phyloP scores from a whole-genome alignment of 495 filamentous ascomycete species.

The Penicillium tannophilum region DNA sequence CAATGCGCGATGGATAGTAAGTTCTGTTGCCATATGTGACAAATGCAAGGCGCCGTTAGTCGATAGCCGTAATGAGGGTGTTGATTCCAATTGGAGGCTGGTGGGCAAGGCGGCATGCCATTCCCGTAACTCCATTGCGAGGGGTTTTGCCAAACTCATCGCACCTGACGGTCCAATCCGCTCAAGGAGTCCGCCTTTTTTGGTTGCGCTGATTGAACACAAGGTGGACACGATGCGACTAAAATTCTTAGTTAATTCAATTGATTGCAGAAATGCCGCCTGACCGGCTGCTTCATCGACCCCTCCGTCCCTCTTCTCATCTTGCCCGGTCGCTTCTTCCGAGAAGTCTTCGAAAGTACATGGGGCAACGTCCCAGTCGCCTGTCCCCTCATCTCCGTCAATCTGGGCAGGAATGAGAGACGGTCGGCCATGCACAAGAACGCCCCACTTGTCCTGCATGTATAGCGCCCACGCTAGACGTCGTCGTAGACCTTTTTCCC shows the following conservation, averaged over 20 bases:
- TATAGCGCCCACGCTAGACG: constrained; percentile 82
- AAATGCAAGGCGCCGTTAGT: constrained; percentile 77
- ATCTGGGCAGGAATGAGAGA: constrained; percentile 61
- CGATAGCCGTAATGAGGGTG: constrained; percentile 46
- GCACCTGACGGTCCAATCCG: constrained; percentile 44
- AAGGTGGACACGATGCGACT: constrained; percentile 79
- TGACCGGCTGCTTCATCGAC: constrained; percentile 69
- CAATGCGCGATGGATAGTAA: constrained; percentile 81
- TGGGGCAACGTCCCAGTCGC: constrained; percentile 35
- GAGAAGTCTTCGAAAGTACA: constrained; percentile 57
- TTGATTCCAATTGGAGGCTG: constrained; percentile 65
- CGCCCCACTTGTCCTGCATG: constrained; percentile 89
- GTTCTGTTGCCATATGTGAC: constrained; percentile 82
- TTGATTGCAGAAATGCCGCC: constrained; percentile 67
- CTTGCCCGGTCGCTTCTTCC: constrained; percentile 57
- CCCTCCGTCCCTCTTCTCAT: constrained; percentile 54
- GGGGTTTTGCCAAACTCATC: constrained; percentile 74
- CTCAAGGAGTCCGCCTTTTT: constrained; percentile 40
- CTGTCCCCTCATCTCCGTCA: constrained; percentile 32
- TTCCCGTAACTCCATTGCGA: constrained; percentile 80
- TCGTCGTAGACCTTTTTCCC: constrained; percentile 79
- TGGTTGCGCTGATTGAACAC: constrained; percentile 60
- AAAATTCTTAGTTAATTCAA: constrained; percentile 72
- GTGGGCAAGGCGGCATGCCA: constrained; percentile 71
- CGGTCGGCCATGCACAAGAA: constrained; percentile 80